phyloP scores from a whole-genome alignment of 192 early-diverging fungal species.

The Kickxella alabastrina region DNA sequence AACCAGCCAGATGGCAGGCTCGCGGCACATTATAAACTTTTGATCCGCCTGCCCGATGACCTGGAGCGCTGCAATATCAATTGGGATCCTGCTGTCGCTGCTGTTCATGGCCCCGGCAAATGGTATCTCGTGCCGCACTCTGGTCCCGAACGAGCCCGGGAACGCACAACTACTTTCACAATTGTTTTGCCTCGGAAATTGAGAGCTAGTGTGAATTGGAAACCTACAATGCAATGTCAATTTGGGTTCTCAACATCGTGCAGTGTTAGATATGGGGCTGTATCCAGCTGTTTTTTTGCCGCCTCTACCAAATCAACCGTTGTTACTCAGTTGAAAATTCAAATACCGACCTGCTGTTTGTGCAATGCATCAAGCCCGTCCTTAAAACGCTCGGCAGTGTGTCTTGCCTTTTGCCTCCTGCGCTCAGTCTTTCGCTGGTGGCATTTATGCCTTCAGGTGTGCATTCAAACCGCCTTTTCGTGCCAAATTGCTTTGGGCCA shows the following conservation, averaged over 20 bases:
- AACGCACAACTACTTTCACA: not conserved
- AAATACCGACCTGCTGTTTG: no score
- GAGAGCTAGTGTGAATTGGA: slow-evolving; percentile 11
- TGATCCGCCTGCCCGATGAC: slow-evolving; percentile 41
- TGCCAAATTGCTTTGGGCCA: not conserved
- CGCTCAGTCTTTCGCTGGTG: no score
- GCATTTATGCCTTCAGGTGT: not conserved
- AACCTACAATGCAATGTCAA: slow-evolving; percentile 4
- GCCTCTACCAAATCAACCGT: no score
- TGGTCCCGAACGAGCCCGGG: not conserved
- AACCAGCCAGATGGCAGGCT: slow-evolving; percentile 18
- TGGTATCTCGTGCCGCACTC: not conserved
- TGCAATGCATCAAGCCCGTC: no score
- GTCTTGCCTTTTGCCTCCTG: no score
- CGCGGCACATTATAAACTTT: slow-evolving; percentile 43
- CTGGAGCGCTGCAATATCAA: slow-evolving; percentile 10
- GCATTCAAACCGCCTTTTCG: not conserved
- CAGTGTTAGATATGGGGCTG: no score
- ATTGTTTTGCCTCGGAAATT: not conserved
- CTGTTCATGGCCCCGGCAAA: slow-evolving; percentile 1
- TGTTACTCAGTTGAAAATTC: no score
- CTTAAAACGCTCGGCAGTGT: no score
- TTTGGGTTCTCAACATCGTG: no score
- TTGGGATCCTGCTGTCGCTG: not conserved
- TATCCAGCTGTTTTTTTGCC: no score